Evolutionary conservation across 164 flowering plant genomes (phyloP).

Genomic region (Sedum album): DNA sequence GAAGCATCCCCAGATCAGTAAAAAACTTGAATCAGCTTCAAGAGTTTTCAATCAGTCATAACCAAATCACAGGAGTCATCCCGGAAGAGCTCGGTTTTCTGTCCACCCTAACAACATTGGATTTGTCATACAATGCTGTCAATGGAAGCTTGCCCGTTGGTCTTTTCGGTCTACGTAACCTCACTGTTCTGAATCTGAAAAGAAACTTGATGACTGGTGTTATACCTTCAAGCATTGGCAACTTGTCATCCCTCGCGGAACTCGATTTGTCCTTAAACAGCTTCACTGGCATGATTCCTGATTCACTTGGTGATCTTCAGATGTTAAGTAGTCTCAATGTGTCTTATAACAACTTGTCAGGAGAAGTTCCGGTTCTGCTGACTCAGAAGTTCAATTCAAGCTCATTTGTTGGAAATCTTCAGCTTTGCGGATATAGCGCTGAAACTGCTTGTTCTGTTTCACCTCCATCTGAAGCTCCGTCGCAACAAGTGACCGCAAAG

Average conservation of each 20-base stretch:
- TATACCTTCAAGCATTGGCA: conserved; percentile 49
- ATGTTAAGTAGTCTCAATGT: conserved; percentile 62
- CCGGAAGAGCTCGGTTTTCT: conserved; percentile 24
- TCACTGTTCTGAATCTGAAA: conserved; percentile 38
- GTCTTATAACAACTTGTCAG: conserved; percentile 80
- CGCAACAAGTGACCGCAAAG: conserved; percentile 12
- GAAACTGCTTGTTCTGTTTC: conserved; percentile 47
- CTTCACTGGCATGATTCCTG: conserved; percentile 59
- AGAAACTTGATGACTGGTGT: conserved; percentile 41
- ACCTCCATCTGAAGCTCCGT: conserved; percentile 42
- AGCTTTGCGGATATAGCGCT: conserved; percentile 70
- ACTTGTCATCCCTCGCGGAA: conserved; percentile 33
- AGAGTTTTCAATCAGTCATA: conserved; percentile 26
- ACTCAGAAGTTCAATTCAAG: conserved; percentile 64
- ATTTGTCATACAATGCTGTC: conserved; percentile 24
- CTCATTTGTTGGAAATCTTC: conserved; percentile 77
- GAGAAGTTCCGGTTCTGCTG: conserved; percentile 62
- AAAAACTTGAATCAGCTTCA: conserved; percentile 18
- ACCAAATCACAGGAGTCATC: conserved; percentile 24
- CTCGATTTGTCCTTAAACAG: conserved; percentile 63
- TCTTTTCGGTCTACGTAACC: conserved; percentile 28
- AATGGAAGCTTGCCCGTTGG: conserved; percentile 30
- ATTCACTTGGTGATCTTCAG: conserved; percentile 39
- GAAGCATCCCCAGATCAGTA: conserved; percentile 23
- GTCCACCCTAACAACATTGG: conserved; percentile 18